A percentile compares a stretch with the other conserved stretches of the same genome.
phyloP scores from a whole-genome alignment of 768 basidiomycete species.

The Leccinellum luteum region DNA sequence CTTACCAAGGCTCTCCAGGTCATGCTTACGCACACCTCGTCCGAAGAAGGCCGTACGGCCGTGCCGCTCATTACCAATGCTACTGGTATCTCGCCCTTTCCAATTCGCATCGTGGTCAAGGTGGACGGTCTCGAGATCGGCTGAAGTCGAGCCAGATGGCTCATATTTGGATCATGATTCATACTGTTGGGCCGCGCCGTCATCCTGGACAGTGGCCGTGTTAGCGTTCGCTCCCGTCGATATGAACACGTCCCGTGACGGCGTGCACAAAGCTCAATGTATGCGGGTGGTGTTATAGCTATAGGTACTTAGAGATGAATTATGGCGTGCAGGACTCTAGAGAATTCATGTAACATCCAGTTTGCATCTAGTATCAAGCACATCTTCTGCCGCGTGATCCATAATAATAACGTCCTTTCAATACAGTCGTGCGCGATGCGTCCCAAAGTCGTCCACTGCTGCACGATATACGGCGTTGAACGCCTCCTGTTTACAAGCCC shows the following conservation, averaged over 20 bases:
- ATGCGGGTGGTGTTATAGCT: slow-evolving; percentile 5
- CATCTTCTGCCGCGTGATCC: neutral
- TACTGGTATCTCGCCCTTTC: slow-evolving; percentile 76
- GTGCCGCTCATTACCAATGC: slow-evolving; percentile 82
- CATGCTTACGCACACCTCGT: slow-evolving; percentile 77
- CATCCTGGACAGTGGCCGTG: neutral
- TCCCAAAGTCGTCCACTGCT: slow-evolving; percentile 22
- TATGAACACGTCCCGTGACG: neutral
- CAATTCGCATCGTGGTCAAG: slow-evolving; percentile 64
- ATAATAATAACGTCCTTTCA: slow-evolving; percentile 1
- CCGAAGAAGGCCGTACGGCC: slow-evolving; percentile 67
- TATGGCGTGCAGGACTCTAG: neutral
- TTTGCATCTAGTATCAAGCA: neutral
- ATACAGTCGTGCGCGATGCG: slow-evolving; percentile 14
- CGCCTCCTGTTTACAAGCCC: slow-evolving; percentile 43
- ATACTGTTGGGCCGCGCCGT: neutral
- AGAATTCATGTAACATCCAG: no score
- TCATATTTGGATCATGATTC: neutral
- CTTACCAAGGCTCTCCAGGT: slow-evolving; percentile 65
- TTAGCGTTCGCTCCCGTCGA: neutral
- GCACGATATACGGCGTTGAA: slow-evolving; percentile 38
- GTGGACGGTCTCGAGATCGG: slow-evolving; percentile 66
- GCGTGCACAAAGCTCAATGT: neutral
- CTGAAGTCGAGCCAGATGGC: slow-evolving; percentile 10
- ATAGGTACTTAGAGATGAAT: neutral